Percentiles rank a stretch among this genome's conserved stretches.
These are phyloP conservation scores for Adansonia digitata DNA, from an alignment of 345 rosid species.

Conservation along the genomic window DNA sequence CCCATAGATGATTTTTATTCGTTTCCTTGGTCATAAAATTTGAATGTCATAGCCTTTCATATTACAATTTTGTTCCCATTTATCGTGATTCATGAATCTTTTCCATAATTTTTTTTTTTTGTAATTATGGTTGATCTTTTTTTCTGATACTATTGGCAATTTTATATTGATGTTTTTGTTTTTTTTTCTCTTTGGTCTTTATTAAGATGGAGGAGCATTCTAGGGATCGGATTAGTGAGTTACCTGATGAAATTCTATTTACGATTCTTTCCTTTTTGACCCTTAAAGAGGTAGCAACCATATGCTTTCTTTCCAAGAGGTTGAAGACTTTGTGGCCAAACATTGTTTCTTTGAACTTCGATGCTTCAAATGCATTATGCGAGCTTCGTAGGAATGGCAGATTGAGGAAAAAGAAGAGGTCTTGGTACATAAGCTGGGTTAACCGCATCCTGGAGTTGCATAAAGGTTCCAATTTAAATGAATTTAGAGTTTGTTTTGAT, in stretches of 20 bases:
- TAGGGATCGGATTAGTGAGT: constrained; percentile 1
- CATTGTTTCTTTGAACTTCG: constrained; percentile 1
- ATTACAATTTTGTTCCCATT: not conserved
- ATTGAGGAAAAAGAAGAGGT: constrained; percentile 6
- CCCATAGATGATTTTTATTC: not conserved
- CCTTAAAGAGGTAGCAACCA: not conserved
- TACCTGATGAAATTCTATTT: not conserved
- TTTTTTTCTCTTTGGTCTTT: not conserved
- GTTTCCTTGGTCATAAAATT: not conserved
- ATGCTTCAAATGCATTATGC: not conserved
- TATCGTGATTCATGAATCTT: not conserved
- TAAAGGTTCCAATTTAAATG: constrained; percentile 3
- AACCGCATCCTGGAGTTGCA: not conserved
- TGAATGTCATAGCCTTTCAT: not conserved
- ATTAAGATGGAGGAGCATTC: not conserved
- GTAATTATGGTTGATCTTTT: not conserved
- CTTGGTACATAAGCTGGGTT: constrained; percentile 3
- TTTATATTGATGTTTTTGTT: not conserved
- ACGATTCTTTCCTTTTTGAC: constrained; percentile 3
- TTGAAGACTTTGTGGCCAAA: not conserved
- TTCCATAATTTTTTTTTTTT: not conserved
- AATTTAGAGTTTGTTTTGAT: constrained; percentile 7
- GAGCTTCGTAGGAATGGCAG: not conserved
- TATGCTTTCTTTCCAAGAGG: constrained; percentile 13
- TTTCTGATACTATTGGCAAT: not conserved